Evolutionary conservation across 805 yeast genomes (phyloP).

Genomic region (Lipomyces oligophaga): DNA sequence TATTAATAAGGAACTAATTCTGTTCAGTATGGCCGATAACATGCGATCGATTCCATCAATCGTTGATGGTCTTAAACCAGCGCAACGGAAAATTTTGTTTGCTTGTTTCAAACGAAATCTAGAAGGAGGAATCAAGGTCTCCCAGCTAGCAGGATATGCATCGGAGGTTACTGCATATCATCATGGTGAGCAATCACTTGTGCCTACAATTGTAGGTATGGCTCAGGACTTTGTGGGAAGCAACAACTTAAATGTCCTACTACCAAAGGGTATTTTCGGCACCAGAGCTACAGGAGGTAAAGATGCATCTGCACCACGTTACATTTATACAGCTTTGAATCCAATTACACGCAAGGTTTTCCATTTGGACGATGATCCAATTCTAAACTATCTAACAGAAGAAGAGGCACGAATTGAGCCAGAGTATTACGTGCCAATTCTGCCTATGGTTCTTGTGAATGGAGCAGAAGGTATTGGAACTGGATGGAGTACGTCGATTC

Average conservation of each 20-base stretch:
- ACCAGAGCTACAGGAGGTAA: conserved; percentile 96
- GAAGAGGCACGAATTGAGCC: conserved; percentile 95
- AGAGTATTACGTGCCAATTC: conserved; percentile 87
- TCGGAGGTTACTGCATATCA: conserved; percentile 89
- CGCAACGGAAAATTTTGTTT: conserved; percentile 88
- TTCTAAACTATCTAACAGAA: conserved; percentile 77
- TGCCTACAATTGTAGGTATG: conserved; percentile 85
- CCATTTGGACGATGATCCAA: conserved; percentile 72
- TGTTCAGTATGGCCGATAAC: conserved; percentile 95
- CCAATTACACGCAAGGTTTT: conserved; percentile 73
- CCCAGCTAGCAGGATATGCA: conserved; percentile 85
- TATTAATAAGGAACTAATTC: conserved; percentile 88
- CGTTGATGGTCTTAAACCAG: conserved; percentile 93
- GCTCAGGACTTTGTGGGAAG: conserved; percentile 96
- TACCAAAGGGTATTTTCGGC: conserved; percentile 95
- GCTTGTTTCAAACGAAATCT: conserved; percentile 83
- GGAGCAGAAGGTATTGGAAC: conserved; percentile 99
- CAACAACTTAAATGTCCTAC: conserved; percentile 76
- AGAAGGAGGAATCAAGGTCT: conserved; percentile 76
- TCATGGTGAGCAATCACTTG: conserved; percentile 87
- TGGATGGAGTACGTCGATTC: conserved; percentile 95
- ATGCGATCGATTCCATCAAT: conserved; percentile 92
- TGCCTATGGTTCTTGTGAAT: conserved; percentile 92
- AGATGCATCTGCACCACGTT: conserved; percentile 97
- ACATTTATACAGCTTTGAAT: conserved; percentile 81